Percentiles rank a stretch among this genome's conserved stretches.
These are phyloP conservation scores for Aquanectria penicillioides DNA, from an alignment of 2,329 filamentous ascomycete species.

Conservation along the genomic window DNA sequence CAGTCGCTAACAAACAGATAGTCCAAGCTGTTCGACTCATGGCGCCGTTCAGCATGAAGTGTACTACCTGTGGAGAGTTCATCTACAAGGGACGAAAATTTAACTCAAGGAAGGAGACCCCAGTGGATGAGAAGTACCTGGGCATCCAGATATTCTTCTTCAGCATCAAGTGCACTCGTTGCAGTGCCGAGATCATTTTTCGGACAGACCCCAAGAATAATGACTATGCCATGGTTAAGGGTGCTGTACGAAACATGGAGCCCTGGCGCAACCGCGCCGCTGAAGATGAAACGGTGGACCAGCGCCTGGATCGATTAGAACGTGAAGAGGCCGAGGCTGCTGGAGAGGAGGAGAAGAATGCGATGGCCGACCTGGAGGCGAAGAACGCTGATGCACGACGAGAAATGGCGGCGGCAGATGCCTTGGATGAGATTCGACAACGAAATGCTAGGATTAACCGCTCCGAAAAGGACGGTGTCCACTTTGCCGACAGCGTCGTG, in stretches of 20 bases:
- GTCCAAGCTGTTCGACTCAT: no score
- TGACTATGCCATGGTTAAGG: conserved; percentile 84
- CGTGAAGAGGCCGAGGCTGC: conserved; percentile 73
- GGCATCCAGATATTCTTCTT: conserved; percentile 89
- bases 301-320: conserved; percentile 86
- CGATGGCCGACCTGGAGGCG: conserved; percentile 94
- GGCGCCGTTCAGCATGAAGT: conserved; percentile 59
- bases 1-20: no score
- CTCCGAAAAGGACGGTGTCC: conserved; percentile 73
- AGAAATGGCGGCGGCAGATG: conserved; percentile 97
- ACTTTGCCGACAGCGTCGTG: conserved; percentile 66
- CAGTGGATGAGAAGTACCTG: conserved; percentile 87
- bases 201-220: conserved; percentile 94
- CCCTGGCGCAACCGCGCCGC: conserved; percentile 77
- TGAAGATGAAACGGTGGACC: conserved; percentile 84
- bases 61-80: conserved; percentile 71
- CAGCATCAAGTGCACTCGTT: conserved; percentile 84
- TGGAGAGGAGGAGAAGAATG: conserved; percentile 79
- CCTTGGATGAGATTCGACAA: conserved; percentile 91
- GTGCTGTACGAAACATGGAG: conserved; percentile 93
- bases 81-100: conserved; percentile 96
- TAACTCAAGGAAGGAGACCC: conserved; percentile 93
- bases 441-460: conserved; percentile 89
- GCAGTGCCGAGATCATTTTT: conserved; percentile 88
- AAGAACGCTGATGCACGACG: conserved; percentile 93